These are phyloP conservation scores for Zopfia rhizophila DNA, from an alignment of 2,329 filamentous ascomycete genomes.

Conservation along the genomic window DNA sequence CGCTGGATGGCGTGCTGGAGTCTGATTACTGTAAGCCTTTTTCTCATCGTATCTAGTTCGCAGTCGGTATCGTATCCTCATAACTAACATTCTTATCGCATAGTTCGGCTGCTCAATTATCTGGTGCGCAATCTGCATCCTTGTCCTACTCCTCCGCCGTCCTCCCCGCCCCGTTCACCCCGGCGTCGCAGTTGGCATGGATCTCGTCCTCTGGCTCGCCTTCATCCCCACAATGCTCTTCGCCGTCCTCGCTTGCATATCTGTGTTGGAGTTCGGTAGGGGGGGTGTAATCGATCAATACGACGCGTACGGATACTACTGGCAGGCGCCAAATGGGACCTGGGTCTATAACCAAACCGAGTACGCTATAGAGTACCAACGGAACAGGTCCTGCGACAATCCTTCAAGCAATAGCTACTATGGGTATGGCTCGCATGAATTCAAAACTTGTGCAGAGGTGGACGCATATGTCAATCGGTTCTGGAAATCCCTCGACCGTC, in stretches of 20 bases:
- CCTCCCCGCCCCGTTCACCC: slow-evolving; percentile 43
- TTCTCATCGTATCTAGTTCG: slow-evolving; percentile 1
- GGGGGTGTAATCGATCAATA: slow-evolving; percentile 28
- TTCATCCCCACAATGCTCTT: slow-evolving; percentile 42
- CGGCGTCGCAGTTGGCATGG: slow-evolving; percentile 44
- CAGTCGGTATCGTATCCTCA: too few species aligned
- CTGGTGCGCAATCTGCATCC: slow-evolving; percentile 40
- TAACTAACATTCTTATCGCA: slow-evolving; percentile 4
- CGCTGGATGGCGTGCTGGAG: slow-evolving; percentile 29
- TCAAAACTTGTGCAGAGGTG: slow-evolving; percentile 37
- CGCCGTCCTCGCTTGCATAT: slow-evolving; percentile 26
- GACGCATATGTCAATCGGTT: slow-evolving; percentile 44
- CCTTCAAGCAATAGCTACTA: slow-evolving; percentile 1
- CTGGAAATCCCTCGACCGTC: slow-evolving; percentile 35
- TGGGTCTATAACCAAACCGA: slow-evolving; percentile 39
- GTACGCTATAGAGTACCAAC: slow-evolving; percentile 19
- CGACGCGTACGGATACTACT: slow-evolving; percentile 32
- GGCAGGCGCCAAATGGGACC: slow-evolving; percentile 37
- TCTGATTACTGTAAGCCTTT: slow-evolving; percentile 44
- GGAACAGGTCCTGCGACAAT: slow-evolving; percentile 28
- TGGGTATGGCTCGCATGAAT: slow-evolving; percentile 12
- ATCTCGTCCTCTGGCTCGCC: slow-evolving; percentile 49
- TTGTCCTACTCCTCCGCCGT: slow-evolving; percentile 35
- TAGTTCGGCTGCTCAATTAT: slow-evolving; percentile 41
- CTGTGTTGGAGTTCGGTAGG: slow-evolving; percentile 29